Conservation (phyloP, 345 rosid genomes). For the Capsella bursapastoris region DNA sequence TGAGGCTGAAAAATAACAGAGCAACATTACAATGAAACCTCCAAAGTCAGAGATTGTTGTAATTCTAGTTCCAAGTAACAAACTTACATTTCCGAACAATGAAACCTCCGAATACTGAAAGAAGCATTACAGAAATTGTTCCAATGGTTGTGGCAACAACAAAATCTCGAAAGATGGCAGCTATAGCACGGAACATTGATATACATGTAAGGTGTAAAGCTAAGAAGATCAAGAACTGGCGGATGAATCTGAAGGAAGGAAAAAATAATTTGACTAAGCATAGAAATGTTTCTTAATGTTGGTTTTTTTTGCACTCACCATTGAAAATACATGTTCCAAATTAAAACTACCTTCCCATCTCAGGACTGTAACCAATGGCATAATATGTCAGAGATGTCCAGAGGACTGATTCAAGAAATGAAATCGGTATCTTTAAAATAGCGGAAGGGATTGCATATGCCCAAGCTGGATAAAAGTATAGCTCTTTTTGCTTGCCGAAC, state of each 20-base stretch:
- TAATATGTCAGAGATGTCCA: conserved; percentile 59
- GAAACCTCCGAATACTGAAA: conserved; percentile 65
- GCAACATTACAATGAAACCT: conserved; percentile 46
- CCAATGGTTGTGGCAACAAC: conserved; percentile 58
- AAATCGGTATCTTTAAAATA: conserved; percentile 52
- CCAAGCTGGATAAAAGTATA: conserved; percentile 57
- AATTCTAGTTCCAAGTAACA: neutral
- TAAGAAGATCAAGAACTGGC: conserved; percentile 61
- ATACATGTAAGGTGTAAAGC: conserved; percentile 56
- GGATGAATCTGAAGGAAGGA: conserved; percentile 52
- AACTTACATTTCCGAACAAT: conserved; percentile 52
- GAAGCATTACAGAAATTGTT: conserved; percentile 42
- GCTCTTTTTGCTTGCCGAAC: conserved; percentile 53
- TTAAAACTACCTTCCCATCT: conserved; percentile 44
- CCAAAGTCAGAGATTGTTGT: conserved; percentile 5
- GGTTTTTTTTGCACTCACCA: neutral
- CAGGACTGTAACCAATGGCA: conserved; percentile 58
- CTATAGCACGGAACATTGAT: conserved; percentile 58
- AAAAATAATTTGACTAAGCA: neutral
- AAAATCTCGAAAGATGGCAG: conserved; percentile 51
- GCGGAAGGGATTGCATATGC: conserved; percentile 57
- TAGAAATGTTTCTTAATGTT: neutral
- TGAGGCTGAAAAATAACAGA: conserved; percentile 42
- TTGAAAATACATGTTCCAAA: neutral
- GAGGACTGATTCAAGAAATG: conserved; percentile 45